Evolutionary conservation across 805 yeast species (phyloP).

Genomic region (Nakazawaea holstii): DNA sequence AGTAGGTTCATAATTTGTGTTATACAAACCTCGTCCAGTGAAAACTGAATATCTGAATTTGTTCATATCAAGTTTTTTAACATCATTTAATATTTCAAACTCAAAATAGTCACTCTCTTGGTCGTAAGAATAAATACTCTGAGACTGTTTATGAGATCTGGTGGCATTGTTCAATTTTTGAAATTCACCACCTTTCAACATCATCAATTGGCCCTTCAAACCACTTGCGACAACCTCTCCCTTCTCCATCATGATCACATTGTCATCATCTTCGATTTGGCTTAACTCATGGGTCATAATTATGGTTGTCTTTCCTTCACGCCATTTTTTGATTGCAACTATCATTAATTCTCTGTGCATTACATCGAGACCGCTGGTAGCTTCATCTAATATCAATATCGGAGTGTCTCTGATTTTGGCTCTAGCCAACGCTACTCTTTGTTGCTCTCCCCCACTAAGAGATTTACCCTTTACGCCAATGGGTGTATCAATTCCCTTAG

Average conservation of each 20-base stretch:
- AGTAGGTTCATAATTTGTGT: no score
- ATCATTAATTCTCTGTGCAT: conserved; percentile 40
- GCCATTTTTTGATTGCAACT: conserved; percentile 48
- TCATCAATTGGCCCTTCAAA: conserved; percentile 25
- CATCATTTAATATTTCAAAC: not conserved
- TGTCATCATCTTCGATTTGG: conserved; percentile 53
- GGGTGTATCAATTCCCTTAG: conserved; percentile 49
- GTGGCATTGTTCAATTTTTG: conserved; percentile 1
- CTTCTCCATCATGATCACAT: conserved; percentile 50
- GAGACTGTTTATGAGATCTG: not conserved
- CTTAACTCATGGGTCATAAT: conserved; percentile 73
- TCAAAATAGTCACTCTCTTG: conserved; percentile 3
- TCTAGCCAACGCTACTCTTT: conserved; percentile 78
- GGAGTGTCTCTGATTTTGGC: conserved; percentile 73
- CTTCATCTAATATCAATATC: conserved; percentile 78
- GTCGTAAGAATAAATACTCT: no score
- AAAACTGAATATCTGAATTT: no score
- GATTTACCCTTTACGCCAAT: conserved; percentile 38
- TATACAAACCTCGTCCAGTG: no score
- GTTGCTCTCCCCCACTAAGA: conserved; percentile 90
- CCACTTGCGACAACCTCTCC: conserved; percentile 53
- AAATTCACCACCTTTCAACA: conserved; percentile 4
- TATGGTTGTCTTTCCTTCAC: conserved; percentile 69
- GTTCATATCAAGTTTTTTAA: not conserved
- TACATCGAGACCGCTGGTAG: conserved; percentile 75